Conservation (phyloP, 768 basidiomycete species). For the Tulasnella sp. region DNA sequence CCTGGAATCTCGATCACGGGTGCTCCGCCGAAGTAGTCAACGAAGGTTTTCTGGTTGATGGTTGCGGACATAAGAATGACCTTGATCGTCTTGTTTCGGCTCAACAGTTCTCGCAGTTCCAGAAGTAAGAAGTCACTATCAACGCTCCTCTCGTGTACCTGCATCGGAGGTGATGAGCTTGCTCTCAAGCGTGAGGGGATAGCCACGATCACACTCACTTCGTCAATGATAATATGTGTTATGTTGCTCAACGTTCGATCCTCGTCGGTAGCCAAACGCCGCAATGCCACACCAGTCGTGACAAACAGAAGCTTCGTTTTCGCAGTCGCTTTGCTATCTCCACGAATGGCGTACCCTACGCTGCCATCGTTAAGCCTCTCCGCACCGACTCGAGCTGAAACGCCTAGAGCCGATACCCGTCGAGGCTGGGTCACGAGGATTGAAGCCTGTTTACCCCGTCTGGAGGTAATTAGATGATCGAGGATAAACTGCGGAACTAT, state of each 20-base stretch:
- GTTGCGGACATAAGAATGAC: slow-evolving; percentile 89
- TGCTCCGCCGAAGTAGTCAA: slow-evolving; percentile 78
- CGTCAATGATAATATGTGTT: slow-evolving; percentile 90
- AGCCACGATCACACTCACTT: slow-evolving; percentile 54
- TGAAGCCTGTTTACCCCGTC: slow-evolving; percentile 65
- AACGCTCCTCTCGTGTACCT: slow-evolving; percentile 92
- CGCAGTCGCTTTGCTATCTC: slow-evolving; percentile 69
- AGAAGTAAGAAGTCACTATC: slow-evolving; percentile 89
- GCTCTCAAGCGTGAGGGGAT: neutral
- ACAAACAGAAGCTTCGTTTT: slow-evolving; percentile 84
- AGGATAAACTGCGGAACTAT: slow-evolving; percentile 88
- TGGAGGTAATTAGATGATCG: slow-evolving; percentile 71
- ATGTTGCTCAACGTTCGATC: slow-evolving; percentile 67
- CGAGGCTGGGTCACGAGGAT: slow-evolving; percentile 91
- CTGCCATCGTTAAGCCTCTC: slow-evolving; percentile 77
- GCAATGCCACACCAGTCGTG: slow-evolving; percentile 90
- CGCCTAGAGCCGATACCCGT: slow-evolving; percentile 84
- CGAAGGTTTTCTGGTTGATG: slow-evolving; percentile 86
- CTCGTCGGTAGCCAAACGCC: slow-evolving; percentile 71
- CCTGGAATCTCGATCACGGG: slow-evolving; percentile 86
- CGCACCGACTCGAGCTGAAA: slow-evolving; percentile 81
- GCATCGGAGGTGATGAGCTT: neutral
- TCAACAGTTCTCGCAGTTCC: slow-evolving; percentile 76
- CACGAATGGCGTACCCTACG: slow-evolving; percentile 88
- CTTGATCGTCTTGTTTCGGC: slow-evolving; percentile 66